Evolutionary conservation across 805 yeast species (phyloP), one percentile per base, ranked within the genome.

Genomic region (Debaryomyces maramus): DNA sequence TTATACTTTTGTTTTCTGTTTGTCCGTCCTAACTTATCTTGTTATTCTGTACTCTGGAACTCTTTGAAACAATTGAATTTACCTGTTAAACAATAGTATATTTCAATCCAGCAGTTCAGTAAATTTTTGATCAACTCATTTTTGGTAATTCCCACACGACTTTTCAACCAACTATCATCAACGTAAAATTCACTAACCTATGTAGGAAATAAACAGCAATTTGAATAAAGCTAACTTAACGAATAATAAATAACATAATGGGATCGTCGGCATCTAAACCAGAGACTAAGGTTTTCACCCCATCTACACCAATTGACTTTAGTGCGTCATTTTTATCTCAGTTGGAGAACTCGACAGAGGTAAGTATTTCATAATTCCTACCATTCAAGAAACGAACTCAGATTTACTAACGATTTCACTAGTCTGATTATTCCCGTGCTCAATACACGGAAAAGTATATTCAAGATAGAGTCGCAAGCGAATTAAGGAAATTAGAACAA

Each of bases 371-470:
- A n/a, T n/a, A n/a, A n/a, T n/a, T n/a, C n/a, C n/a, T n/a, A 20
- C 27, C 24, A 20, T 21, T 6, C 9, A 8, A 3, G 14, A 13
- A 8, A 14, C 9, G 24, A 11, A 32, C 19, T 31, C 15, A 13
- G 13, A 26, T 10, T 11, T 36, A 38, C 43, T 38, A 38, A 43
- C 44, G 20, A n/a, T n/a, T n/a, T 16, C 16, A 32, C 2, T 39
- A 65, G 67, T 75, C 86, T 2, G 85, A 84, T 56, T 85, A 75
- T 56, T 75, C 88, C 6, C 78, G 90, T 56, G 75, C 81, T 31
- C 89, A 85, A 56, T 73, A 77, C 53, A 77, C 83, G 15, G 85
- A 82, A 39, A 77, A 76, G 52, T 80, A 76, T 48, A 72, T 86
- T 40, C 83, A 85, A 57, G 79, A 80, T 40, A 72, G 83, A 56